phyloP scores from a whole-genome alignment of 345 rosid species.

The Litchi chinensis region DNA sequence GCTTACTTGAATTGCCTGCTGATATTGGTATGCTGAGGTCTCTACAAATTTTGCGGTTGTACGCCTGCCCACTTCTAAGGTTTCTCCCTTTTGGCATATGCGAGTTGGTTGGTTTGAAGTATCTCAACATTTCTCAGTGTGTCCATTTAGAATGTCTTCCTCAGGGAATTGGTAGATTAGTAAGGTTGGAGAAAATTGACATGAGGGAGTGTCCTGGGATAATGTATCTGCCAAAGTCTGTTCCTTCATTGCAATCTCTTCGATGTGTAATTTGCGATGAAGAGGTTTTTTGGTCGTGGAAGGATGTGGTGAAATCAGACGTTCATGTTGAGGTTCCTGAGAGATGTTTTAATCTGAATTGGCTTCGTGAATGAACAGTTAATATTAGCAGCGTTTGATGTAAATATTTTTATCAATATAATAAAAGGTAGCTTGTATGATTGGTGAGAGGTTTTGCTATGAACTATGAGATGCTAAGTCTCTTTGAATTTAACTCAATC shows the following conservation, averaged over 20 bases:
- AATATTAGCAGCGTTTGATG: slow-evolving; percentile 9
- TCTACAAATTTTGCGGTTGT: slow-evolving; percentile 60
- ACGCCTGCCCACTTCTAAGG: slow-evolving; percentile 73
- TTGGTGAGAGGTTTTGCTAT: background rate
- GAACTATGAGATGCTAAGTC: too few species aligned
- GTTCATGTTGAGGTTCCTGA: slow-evolving; percentile 71
- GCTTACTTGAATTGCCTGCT: slow-evolving; percentile 51
- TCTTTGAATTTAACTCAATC: too few species aligned
- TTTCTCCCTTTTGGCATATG: slow-evolving; percentile 58
- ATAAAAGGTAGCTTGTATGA: background rate
- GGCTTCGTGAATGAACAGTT: slow-evolving; percentile 61
- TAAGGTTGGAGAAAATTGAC: slow-evolving; percentile 76
- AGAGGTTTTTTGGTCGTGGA: slow-evolving; percentile 66
- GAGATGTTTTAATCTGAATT: slow-evolving; percentile 58
- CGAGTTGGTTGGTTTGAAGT: slow-evolving; percentile 55
- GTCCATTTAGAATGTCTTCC: slow-evolving; percentile 64
- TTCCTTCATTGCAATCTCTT: slow-evolving; percentile 48
- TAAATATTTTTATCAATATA: slow-evolving; percentile 13
- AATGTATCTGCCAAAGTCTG: slow-evolving; percentile 48
- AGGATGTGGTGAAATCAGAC: slow-evolving; percentile 45
- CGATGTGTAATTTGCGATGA: slow-evolving; percentile 70
- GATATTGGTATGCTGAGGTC: slow-evolving; percentile 51
- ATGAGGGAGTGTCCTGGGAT: slow-evolving; percentile 78
- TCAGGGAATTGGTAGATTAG: slow-evolving; percentile 51
- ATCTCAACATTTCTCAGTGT: slow-evolving; percentile 81